Base-by-base conservation (phyloP, 306 rosid species). In the Citrullus amarus region DNA sequence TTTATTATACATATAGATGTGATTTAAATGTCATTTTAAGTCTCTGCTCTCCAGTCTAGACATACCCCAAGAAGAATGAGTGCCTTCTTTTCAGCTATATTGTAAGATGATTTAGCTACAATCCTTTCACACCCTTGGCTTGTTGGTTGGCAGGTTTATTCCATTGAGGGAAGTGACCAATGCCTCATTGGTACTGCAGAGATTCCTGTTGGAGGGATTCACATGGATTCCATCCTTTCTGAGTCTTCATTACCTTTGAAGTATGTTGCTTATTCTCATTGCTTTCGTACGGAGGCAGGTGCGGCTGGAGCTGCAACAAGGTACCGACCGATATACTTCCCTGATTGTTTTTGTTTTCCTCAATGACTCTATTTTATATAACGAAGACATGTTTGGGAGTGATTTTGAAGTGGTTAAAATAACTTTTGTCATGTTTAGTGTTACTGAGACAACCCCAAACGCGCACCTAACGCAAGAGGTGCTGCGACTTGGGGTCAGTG, bases 121-220 rank as follows among this genome's bases (percentile, higher is more conserved):
- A 44, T 39, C 44, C 74, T 56, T 77, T 82, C 86, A 87, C 84
- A 76, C 81, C 85, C 67, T 79, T 48, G 59, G 55, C 70, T 39
- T 30, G 67, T 13, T 71, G 77, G 61, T 81, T 38, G 78, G 81
- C 90, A 95, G 99, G 94, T 95, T 53, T 95, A 95, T 86, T 92
- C 97, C 81, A 92, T 95, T 20, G 90, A 86, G 80, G 92, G 89
- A 62, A 88, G 92, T 86, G 96, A 92, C 78, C 99, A 92, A 80
- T 95, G 99, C 86, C 99, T 95, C 82, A 92, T 95, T 3, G 99
- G 99, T 80, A 95, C 97, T 57, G 97, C 99, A 81, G 99, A 95
- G 93, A 95, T 95, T 86, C 97, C 97, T 30, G 96, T 92, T 22
- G 97, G 97, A 39, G 99, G 97, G 55, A 93, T 95, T 85, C 99